Evolutionary conservation across 2,329 filamentous ascomycete species (phyloP).

Genomic region (Talaromyces sp.): DNA sequence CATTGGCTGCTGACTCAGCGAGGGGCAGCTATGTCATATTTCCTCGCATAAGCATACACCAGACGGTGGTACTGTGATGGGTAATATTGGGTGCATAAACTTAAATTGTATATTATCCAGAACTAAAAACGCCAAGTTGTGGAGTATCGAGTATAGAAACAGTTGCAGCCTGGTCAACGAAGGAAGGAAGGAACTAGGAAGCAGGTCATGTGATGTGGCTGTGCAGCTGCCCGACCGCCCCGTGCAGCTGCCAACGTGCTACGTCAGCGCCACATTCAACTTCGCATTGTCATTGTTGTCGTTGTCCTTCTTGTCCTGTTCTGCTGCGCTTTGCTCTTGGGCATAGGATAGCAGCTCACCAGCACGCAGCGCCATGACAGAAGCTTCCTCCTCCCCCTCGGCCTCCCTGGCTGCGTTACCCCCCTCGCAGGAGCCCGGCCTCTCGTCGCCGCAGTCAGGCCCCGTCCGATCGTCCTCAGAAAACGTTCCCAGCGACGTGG

Average conservation of each 20-base stretch:
- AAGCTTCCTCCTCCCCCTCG: slow-evolving; percentile 6
- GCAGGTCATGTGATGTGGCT: not conserved
- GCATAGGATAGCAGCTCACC: too few species aligned
- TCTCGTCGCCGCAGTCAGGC: not conserved
- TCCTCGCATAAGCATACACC: too few species aligned
- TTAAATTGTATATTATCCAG: too few species aligned
- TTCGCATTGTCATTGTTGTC: too few species aligned
- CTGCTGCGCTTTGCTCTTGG: too few species aligned
- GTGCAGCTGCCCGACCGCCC: not conserved
- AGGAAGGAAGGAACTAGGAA: too few species aligned
- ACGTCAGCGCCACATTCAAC: not conserved
- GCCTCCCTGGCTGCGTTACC: slow-evolving; percentile 2
- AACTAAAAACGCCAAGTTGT: too few species aligned
- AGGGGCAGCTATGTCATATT: too few species aligned
- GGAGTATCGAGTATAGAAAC: too few species aligned
- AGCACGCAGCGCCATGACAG: slow-evolving; percentile 6
- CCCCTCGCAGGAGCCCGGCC: slow-evolving; percentile 10
- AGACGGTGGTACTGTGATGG: too few species aligned
- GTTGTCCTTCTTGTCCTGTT: not conserved
- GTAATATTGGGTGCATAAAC: too few species aligned
- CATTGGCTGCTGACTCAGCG: slow-evolving; percentile 12
- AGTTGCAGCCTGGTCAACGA: too few species aligned
- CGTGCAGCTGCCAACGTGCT: not conserved
- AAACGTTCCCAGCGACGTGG: not conserved
- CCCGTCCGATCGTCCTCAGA: not conserved